Conservation (phyloP, 768 basidiomycete species). For the Pholiota conissans region DNA sequence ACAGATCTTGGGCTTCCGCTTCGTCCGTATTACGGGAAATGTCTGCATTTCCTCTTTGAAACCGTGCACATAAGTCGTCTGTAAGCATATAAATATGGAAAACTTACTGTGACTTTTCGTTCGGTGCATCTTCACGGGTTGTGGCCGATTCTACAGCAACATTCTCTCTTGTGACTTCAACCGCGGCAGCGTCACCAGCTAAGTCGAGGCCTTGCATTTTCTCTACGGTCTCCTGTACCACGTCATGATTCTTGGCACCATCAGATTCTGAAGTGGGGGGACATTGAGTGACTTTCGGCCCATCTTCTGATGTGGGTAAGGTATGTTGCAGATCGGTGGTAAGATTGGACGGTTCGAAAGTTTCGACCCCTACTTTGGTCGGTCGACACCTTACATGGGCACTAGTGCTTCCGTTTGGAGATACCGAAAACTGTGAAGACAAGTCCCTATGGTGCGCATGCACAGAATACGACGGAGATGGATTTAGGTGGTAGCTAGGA, state of each 20-base stretch:
- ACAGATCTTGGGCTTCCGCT: conserved; percentile 35
- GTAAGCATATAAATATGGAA: background rate
- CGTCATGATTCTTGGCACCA: background rate
- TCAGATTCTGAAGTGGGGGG: background rate
- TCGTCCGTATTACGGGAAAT: background rate
- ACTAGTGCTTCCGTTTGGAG: background rate
- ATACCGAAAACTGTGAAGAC: background rate
- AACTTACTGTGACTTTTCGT: background rate
- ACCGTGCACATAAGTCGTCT: background rate
- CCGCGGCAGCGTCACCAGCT: background rate
- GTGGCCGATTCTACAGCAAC: background rate
- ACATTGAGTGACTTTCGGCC: background rate
- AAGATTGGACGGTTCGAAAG: background rate
- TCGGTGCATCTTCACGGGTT: background rate
- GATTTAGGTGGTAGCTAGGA: conserved; percentile 9
- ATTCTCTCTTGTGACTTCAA: too few species aligned
- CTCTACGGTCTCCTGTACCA: background rate
- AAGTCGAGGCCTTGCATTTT: background rate
- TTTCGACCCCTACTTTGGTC: background rate
- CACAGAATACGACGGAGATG: conserved; percentile 27
- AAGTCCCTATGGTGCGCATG: conserved; percentile 23
- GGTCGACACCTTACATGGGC: background rate
- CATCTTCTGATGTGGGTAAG: background rate
- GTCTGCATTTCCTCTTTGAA: background rate
- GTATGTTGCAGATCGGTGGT: background rate